Percentiles rank a stretch among this genome's conserved stretches.
phyloP scores from a whole-genome alignment of 169 alveolate species.

The Besnoitia besnoiti region DNA sequence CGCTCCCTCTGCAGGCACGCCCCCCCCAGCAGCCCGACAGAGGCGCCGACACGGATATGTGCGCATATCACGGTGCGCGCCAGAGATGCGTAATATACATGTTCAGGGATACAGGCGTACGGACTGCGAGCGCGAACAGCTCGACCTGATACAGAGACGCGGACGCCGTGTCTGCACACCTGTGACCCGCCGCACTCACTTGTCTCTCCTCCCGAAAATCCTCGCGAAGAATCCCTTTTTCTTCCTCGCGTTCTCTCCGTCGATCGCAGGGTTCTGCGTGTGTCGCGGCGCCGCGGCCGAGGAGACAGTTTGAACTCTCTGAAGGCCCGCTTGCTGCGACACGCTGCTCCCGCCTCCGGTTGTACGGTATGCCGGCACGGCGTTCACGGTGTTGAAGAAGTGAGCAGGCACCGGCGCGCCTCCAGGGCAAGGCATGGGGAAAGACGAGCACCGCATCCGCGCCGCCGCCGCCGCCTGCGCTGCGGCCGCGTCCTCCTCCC shows the following conservation, averaged over 20 bases:
- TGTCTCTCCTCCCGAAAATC: slow-evolving; percentile 15
- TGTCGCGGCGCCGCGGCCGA: background rate
- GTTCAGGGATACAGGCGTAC: too few relatives aligned
- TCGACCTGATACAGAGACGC: too few relatives aligned
- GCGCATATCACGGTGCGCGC: too few relatives aligned
- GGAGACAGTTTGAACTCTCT: background rate
- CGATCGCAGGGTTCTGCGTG: background rate
- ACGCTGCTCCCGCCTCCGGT: background rate
- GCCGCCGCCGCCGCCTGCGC: background rate
- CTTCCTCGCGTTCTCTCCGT: background rate
- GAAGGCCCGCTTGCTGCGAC: background rate
- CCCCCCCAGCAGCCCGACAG: too few relatives aligned
- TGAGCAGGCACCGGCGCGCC: background rate
- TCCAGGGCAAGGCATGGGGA: background rate
- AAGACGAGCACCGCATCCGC: background rate
- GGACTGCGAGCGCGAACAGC: too few relatives aligned
- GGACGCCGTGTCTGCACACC: too few relatives aligned
- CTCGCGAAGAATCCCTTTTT: background rate
- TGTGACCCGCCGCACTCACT: too few relatives aligned
- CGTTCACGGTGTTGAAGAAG: background rate
- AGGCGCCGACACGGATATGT: too few relatives aligned
- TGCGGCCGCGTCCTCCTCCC: background rate
- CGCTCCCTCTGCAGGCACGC: too few relatives aligned
- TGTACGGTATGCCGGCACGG: background rate
- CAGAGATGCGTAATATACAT: too few relatives aligned